phyloP scores from a whole-genome alignment of 306 rosid species.

The Prinsepia uniflora region DNA sequence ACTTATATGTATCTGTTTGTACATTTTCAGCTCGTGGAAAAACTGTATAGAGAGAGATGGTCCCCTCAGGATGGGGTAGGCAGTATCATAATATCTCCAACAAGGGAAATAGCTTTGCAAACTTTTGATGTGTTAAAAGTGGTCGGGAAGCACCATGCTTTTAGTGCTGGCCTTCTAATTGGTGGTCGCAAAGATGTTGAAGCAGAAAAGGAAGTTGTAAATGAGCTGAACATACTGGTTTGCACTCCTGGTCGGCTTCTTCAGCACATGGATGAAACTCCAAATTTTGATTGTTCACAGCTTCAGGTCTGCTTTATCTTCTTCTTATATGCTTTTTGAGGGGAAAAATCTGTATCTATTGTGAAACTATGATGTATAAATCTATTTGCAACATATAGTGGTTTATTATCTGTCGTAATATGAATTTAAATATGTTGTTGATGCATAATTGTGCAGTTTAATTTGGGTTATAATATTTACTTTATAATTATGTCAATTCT shows the following conservation, averaged over 20 bases:
- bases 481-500: neutral
- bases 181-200: slow-evolving; percentile 82
- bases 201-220: slow-evolving; percentile 64
- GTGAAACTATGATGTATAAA: neutral
- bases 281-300: slow-evolving; percentile 84
- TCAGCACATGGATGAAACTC: slow-evolving; percentile 96
- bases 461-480: neutral
- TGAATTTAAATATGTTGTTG: neutral
- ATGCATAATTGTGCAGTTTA: no score
- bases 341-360: neutral
- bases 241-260: slow-evolving; percentile 94
- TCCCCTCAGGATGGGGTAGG: slow-evolving; percentile 83
- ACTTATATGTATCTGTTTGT: neutral
- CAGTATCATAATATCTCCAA: slow-evolving; percentile 78
- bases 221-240: slow-evolving; percentile 70
- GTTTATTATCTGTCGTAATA: neutral
- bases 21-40: slow-evolving; percentile 68
- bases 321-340: neutral
- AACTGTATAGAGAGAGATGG: slow-evolving; percentile 76
- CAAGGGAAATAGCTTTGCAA: slow-evolving; percentile 83
- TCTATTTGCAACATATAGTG: neutral
- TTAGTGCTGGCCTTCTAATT: slow-evolving; percentile 93
- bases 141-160: slow-evolving; percentile 66
- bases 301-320: slow-evolving; percentile 56
- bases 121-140: slow-evolving; percentile 63